Conservation (phyloP, 2,329 filamentous ascomycete species). For the Knoxdaviesia capensis region DNA sequence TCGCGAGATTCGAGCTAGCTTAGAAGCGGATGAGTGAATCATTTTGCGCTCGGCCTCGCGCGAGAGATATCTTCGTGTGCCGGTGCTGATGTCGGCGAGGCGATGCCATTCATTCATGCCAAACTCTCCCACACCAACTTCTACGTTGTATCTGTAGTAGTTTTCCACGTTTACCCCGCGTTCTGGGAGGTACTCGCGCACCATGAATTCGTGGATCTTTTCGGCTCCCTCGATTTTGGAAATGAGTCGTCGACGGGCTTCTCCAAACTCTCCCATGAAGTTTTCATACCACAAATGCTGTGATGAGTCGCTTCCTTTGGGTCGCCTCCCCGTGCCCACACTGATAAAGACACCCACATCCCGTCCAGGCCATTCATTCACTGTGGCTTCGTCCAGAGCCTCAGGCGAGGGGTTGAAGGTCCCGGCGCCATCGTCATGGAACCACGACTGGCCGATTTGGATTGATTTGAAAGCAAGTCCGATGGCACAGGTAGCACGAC, state of each 20-base stretch:
- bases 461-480: constrained; percentile 92
- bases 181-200: constrained; percentile 54
- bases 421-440: constrained; percentile 80
- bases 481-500: constrained; percentile 80
- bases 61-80: constrained; percentile 65
- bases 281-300: constrained; percentile 81
- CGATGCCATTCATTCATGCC: constrained; percentile 98
- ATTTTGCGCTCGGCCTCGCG: constrained; percentile 56
- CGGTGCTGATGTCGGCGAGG: constrained; percentile 85
- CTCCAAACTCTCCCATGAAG: constrained; percentile 80
- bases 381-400: constrained; percentile 70
- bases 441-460: constrained; percentile 77
- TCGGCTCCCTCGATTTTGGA: constrained; percentile 92
- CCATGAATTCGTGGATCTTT: constrained; percentile 71
- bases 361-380: constrained; percentile 88
- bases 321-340: constrained; percentile 78
- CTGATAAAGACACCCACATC: constrained; percentile 86
- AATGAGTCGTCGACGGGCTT: constrained; percentile 68
- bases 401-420: constrained; percentile 81
- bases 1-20: constrained; percentile 68
- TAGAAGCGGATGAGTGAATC: constrained; percentile 56
- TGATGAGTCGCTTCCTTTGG: constrained; percentile 43
- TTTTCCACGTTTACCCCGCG: constrained; percentile 70
- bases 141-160: constrained; percentile 93
- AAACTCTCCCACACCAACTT: constrained; percentile 89